Evolutionary conservation across 805 yeast genomes (phyloP).

Genomic region (Pichia heedii): DNA sequence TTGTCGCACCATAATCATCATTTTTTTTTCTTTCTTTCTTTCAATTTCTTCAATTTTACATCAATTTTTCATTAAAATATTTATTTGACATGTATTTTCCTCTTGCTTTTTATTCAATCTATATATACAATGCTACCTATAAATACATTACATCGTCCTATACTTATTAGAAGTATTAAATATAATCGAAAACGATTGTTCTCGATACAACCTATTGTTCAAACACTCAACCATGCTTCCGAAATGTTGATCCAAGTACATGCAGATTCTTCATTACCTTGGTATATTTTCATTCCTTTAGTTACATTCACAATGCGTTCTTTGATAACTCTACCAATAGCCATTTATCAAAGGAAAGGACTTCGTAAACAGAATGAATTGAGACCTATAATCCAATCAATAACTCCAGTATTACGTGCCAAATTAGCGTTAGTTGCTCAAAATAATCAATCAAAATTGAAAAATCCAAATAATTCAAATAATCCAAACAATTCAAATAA

Average conservation of each 20-base stretch:
- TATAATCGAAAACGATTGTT: conserved; percentile 10
- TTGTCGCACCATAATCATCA: no score
- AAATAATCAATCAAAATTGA: conserved; percentile 15
- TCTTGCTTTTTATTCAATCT: no score
- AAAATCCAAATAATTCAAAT: conserved; percentile 13
- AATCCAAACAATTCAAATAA: conserved; percentile 26
- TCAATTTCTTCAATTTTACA: no score
- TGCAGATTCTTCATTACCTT: conserved; percentile 55
- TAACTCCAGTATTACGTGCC: conserved; percentile 62
- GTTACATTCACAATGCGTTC: conserved; percentile 61
- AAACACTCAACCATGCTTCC: conserved; percentile 17
- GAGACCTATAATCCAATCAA: conserved; percentile 63
- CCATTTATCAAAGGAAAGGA: conserved; percentile 61
- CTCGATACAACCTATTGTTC: conserved; percentile 18
- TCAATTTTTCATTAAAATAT: no score
- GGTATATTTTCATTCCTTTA: conserved; percentile 76
- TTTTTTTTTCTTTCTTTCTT: no score
- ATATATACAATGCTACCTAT: no score
- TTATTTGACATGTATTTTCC: no score
- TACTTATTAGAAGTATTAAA: no score
- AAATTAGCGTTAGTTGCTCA: conserved; percentile 44
- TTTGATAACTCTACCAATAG: conserved; percentile 66
- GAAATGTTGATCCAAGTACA: conserved; percentile 40
- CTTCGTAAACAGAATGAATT: conserved; percentile 62
- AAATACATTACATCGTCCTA: no score